Conservation (phyloP, 2,329 filamentous ascomycete species). For the Microascus cirrosus region DNA sequence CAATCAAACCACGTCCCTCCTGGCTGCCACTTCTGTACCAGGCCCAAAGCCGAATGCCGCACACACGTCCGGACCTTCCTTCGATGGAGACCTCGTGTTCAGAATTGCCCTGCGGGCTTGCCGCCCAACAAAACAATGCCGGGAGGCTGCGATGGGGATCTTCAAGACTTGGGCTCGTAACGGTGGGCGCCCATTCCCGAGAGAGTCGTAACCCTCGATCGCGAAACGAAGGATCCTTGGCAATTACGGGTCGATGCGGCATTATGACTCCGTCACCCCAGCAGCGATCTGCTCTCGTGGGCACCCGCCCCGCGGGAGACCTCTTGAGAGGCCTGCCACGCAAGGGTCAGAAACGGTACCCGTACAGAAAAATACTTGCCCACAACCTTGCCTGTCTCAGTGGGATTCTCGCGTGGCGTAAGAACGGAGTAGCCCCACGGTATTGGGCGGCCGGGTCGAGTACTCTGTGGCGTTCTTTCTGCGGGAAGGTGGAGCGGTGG, state of each 20-base stretch:
- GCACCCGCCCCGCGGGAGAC: background rate
- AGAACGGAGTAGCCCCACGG: background rate
- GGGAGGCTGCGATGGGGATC: background rate
- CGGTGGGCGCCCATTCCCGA: background rate
- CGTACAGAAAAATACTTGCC: background rate
- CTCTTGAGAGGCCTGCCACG: background rate
- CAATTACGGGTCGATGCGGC: background rate
- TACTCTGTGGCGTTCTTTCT: background rate
- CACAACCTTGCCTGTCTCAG: background rate
- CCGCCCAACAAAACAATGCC: background rate
- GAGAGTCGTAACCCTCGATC: background rate
- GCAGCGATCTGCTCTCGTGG: background rate
- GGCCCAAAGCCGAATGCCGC: background rate
- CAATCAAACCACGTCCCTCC: background rate
- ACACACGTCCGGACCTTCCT: background rate
- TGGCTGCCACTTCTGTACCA: background rate
- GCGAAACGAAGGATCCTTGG: background rate
- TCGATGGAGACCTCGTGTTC: background rate
- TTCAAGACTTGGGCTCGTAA: background rate
- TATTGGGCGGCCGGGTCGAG: background rate
- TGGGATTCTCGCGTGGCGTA: background rate
- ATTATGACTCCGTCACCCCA: background rate
- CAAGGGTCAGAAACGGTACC: background rate
- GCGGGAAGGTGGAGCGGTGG: background rate
- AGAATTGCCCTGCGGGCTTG: background rate